A percentile compares a stretch with the other conserved stretches of the same genome.
phyloP scores from a whole-genome alignment of 768 basidiomycete genomes.

The Suillus subluteus region DNA sequence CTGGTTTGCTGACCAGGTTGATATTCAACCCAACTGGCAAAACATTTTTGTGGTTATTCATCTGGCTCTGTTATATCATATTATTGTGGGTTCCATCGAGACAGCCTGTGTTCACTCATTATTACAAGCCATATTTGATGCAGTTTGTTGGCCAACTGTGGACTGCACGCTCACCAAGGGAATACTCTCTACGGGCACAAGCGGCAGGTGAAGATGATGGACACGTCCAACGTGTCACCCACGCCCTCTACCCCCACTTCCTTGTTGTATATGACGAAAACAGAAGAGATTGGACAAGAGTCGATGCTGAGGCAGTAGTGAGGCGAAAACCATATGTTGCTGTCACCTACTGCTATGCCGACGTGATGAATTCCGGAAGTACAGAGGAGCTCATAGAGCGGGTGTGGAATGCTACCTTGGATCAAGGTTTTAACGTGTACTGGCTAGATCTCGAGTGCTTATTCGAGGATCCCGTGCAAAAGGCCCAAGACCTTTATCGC shows the following conservation, averaged over 20 bases:
- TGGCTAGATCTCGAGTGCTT: conserved; percentile 23
- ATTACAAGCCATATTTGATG: conserved; percentile 22
- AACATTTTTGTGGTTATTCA: conserved; percentile 15
- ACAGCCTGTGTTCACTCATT: conserved; percentile 7
- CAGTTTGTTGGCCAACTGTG: conserved; percentile 27
- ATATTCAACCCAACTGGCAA: conserved; percentile 3
- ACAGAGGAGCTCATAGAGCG: not conserved
- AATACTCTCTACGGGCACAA: conserved; percentile 21
- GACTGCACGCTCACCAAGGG: conserved; percentile 23
- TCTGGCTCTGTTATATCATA: conserved; percentile 23
- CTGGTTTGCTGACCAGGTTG: conserved; percentile 18
- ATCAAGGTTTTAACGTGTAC: conserved; percentile 17
- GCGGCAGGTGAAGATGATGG: conserved; percentile 10
- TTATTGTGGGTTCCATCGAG: conserved; percentile 14
- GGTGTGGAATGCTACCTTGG: conserved; percentile 14
- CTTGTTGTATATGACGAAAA: conserved; percentile 19
- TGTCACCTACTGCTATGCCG: conserved; percentile 21
- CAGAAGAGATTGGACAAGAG: conserved; percentile 11
- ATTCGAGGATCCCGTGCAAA: not conserved
- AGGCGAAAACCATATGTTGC: conserved; percentile 22
- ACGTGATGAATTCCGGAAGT: conserved; percentile 14
- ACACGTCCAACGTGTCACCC: conserved; percentile 12
- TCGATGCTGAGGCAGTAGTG: conserved; percentile 6
- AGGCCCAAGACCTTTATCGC: conserved; percentile 24
- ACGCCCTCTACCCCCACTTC: conserved; percentile 17